phyloP scores from a whole-genome alignment of 2,329 filamentous ascomycete genomes.

The Colletotrichum tofieldiae region DNA sequence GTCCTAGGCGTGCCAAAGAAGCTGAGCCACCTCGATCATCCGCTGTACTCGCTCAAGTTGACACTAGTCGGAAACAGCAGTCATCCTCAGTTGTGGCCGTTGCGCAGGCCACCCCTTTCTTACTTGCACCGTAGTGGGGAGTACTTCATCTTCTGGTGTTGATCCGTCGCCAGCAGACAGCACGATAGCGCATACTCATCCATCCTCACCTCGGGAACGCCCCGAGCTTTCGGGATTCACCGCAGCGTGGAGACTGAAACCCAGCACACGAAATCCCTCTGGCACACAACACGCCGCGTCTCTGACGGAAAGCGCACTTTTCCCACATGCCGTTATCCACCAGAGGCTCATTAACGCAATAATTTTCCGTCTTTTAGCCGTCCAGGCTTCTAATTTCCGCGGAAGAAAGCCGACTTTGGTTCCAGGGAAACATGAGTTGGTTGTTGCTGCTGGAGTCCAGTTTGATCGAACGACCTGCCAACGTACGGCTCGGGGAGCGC shows the following conservation, averaged over 20 bases:
- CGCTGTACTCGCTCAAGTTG: neutral
- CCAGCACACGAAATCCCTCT: slow-evolving; percentile 36
- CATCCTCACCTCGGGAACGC: slow-evolving; percentile 10
- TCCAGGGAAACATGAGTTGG: neutral
- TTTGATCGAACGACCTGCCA: neutral
- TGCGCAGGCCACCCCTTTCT: slow-evolving; percentile 22
- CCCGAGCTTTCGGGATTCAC: slow-evolving; percentile 24
- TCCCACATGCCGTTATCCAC: slow-evolving; percentile 18
- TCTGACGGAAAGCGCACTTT: slow-evolving; percentile 12
- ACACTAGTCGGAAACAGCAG: slow-evolving; percentile 1
- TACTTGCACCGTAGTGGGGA: neutral
- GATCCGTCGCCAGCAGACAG: slow-evolving; percentile 7
- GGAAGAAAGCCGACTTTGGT: neutral
- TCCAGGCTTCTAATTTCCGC: neutral
- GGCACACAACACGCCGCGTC: slow-evolving; percentile 33
- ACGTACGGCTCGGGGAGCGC: slow-evolving; percentile 5
- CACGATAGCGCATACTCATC: slow-evolving; percentile 20
- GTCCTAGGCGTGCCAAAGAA: neutral
- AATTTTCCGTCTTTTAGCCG: neutral
- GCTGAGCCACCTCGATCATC: neutral
- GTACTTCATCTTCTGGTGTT: slow-evolving; percentile 16
- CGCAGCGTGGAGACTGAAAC: slow-evolving; percentile 31
- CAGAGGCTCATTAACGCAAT: neutral
- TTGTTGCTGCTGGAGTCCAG: neutral
- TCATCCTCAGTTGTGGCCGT: neutral